A percentile compares a stretch with the other conserved stretches of the same genome.
Conservation (phyloP, 2,329 filamentous ascomycete genomes). For the Penicillium sp. region DNA sequence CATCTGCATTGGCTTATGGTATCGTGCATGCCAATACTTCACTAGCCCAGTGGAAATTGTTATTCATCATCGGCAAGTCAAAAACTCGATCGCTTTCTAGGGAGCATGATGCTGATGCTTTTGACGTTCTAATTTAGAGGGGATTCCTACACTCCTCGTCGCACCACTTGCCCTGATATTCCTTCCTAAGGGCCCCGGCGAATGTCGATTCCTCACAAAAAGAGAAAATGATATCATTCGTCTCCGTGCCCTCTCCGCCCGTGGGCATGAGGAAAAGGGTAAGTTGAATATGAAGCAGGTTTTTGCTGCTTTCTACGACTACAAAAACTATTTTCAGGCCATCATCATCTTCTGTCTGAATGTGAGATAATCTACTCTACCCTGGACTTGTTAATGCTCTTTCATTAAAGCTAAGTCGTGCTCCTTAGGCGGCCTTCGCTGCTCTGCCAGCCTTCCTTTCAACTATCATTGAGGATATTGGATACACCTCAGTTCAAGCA, state of each 20-base stretch:
- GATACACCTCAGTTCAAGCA: neutral
- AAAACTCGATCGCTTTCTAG: neutral
- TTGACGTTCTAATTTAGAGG: neutral
- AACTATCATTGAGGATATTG: neutral
- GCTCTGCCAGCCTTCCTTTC: neutral
- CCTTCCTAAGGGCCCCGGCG: conserved; percentile 1
- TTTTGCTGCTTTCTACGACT: conserved; percentile 6
- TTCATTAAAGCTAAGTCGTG: neutral
- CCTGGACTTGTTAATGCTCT: too few relatives aligned
- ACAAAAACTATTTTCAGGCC: conserved; percentile 14
- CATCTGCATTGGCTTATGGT: neutral
- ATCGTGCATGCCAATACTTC: neutral
- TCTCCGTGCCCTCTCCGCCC: neutral
- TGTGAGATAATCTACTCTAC: too few relatives aligned
- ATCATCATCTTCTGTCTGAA: neutral
- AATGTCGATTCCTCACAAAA: neutral
- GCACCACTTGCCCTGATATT: neutral
- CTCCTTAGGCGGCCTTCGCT: neutral
- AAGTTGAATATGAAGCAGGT: conserved; percentile 6
- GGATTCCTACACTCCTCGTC: neutral
- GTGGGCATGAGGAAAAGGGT: conserved; percentile 1
- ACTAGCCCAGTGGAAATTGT: neutral
- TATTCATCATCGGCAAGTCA: neutral
- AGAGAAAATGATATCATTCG: neutral
- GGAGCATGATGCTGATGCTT: neutral